Conservation (phyloP, 371 early-diverging fungal species). For the Zopfochytrium polystomum region DNA sequence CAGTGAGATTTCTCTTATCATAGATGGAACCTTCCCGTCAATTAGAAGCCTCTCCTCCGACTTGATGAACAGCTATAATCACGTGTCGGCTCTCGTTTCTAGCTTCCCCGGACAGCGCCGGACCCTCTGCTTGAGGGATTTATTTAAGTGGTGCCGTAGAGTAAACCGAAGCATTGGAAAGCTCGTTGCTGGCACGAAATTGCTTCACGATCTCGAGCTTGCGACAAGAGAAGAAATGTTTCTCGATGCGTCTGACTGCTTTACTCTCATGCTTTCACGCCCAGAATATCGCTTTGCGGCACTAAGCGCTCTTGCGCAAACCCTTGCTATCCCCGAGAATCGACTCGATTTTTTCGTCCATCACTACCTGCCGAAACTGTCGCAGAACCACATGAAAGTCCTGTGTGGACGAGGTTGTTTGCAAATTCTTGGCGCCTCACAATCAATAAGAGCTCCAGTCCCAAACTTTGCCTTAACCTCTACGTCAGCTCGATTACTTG, state of each 20-base stretch:
- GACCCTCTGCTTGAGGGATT: background rate
- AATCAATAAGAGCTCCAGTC: background rate
- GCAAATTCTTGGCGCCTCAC: background rate
- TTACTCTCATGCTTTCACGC: constrained; percentile 79
- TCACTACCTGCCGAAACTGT: constrained; percentile 67
- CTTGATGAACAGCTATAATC: background rate
- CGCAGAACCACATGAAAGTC: background rate
- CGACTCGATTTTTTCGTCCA: constrained; percentile 70
- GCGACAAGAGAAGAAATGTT: constrained; percentile 46
- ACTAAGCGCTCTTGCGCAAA: constrained; percentile 58
- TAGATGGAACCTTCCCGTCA: constrained; percentile 56
- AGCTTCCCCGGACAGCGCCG: background rate
- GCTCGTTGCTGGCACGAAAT: too few species aligned
- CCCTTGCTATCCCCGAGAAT: constrained; percentile 68
- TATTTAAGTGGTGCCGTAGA: background rate
- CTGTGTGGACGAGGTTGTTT: background rate
- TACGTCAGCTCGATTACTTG: constrained; percentile 52
- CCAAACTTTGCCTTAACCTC: constrained; percentile 40
- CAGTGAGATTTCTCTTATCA: constrained; percentile 63
- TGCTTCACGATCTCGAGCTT: constrained; percentile 11
- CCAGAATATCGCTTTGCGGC: constrained; percentile 44
- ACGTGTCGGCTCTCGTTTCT: background rate
- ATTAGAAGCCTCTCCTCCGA: background rate
- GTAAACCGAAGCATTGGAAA: too few species aligned
- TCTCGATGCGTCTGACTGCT: constrained; percentile 82